Evolutionary conservation across 1,284 basidiomycete genomes (phyloP).

Genomic region (Pyrrhoderma noxium): DNA sequence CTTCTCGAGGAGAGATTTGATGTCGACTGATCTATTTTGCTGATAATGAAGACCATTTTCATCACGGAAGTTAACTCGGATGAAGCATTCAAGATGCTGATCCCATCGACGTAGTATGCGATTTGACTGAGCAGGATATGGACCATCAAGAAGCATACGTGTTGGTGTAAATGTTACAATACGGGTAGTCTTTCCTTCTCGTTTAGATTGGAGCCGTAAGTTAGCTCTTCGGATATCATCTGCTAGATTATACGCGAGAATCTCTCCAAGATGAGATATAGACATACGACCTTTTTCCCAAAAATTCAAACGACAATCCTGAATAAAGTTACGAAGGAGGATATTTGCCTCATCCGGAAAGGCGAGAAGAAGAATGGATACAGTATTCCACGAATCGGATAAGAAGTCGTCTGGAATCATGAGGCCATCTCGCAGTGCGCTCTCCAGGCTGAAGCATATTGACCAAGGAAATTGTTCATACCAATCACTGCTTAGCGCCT

Average conservation of each 20-base stretch:
- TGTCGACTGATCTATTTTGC: conserved; percentile 60
- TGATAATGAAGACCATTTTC: conserved; percentile 67
- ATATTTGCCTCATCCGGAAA: conserved; percentile 32
- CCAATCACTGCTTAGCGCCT: conserved; percentile 35
- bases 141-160: conserved; percentile 64
- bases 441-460: conserved; percentile 65
- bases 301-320: conserved; percentile 24
- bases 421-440: conserved; percentile 50
- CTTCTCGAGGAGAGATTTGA: conserved; percentile 43
- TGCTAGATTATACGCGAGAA: too few relatives aligned
- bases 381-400: conserved; percentile 34
- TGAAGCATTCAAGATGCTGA: conserved; percentile 53
- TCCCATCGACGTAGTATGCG: conserved; percentile 52
- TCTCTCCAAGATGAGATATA: conserved; percentile 29
- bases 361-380: conserved; percentile 35
- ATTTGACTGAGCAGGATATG: conserved; percentile 61
- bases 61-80: conserved; percentile 73
- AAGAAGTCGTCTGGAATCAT: conserved; percentile 50
- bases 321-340: conserved; percentile 43
- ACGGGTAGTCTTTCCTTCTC: conserved; percentile 37
- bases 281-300: not conserved
- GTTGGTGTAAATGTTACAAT: conserved; percentile 69
- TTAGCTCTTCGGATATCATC: conserved; percentile 1
- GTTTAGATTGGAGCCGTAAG: conserved; percentile 17
- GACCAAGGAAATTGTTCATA: conserved; percentile 40